Percentiles rank a stretch among this genome's conserved stretches.
Conservation (phyloP, 1,284 basidiomycete species). For the Ustilago tritici region DNA sequence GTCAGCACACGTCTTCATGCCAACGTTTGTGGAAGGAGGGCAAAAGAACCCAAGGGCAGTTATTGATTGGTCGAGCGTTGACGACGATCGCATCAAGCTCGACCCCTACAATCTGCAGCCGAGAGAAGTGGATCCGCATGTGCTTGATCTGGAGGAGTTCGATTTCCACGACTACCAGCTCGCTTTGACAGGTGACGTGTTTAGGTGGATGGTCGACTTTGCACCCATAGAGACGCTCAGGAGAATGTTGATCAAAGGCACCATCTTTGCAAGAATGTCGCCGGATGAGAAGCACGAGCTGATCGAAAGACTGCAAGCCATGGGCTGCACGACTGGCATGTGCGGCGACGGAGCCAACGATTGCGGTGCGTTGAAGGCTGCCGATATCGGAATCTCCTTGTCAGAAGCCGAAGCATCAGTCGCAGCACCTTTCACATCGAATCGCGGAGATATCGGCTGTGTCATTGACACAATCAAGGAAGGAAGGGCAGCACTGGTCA, state of each 20-base stretch:
- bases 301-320: constrained; percentile 89
- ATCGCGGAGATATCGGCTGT: constrained; percentile 93
- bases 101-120: constrained; percentile 83
- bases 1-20: constrained; percentile 90
- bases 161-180: constrained; percentile 85
- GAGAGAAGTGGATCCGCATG: constrained; percentile 59
- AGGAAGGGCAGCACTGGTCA: constrained; percentile 92
- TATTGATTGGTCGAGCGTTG: constrained; percentile 91
- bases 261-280: constrained; percentile 98
- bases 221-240: constrained; percentile 80
- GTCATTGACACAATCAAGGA: constrained; percentile 92
- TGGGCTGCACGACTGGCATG: constrained; percentile 97
- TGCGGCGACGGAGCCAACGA: constrained; percentile 99
- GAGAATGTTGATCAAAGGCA: constrained; percentile 90
- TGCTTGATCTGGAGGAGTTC: constrained; percentile 62
- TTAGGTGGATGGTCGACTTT: constrained; percentile 98
- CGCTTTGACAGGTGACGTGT: constrained; percentile 94
- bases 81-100: constrained; percentile 85
- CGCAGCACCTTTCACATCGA: constrained; percentile 97
- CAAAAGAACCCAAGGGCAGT: constrained; percentile 76
- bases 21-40: constrained; percentile 82
- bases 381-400: constrained; percentile 95
- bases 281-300: constrained; percentile 99
- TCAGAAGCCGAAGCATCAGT: constrained; percentile 99
- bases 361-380: constrained; percentile 97